Evolutionary conservation across 768 basidiomycete species (phyloP), one percentile per base, ranked within the genome.

Genomic region (Xerocomellus amylosporus): DNA sequence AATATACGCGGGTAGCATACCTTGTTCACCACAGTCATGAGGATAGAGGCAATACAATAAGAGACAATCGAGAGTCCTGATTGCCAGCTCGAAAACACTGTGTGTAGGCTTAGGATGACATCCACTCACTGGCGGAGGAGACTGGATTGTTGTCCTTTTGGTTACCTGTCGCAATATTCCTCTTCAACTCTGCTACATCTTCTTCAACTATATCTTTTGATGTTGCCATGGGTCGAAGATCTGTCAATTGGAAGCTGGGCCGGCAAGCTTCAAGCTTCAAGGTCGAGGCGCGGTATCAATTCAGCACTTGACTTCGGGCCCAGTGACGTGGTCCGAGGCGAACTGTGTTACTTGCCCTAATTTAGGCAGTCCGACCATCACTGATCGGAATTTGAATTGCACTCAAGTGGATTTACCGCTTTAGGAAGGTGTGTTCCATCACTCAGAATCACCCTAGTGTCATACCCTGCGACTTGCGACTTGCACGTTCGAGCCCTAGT

Each of bases 21-120:
- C 80, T 98, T 98, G 77, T 98, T 98, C 58, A 96, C 84, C 42
- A 98, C 80, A 0, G 97, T 99, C 97, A 99, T 99, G 45, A 95
- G 73, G 60, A 98, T 96, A 1, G 91, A 93, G 2, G 95, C 92
- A 14, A 89, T 55, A 67, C 97, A 98, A 70, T 98, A 98, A 66
- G 88, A 89, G 54, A 87, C 58, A 58, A 98, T 88, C 33, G 97
- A 85, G 30, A 88, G 78, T 19, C 88, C 91, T 93, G 63, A 30
- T 48, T 12, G n/a, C 28, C 8, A 12, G n/a, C 9, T 56, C 34
- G 17, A 44, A 42, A 19, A 46, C 28, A n/a, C 5, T 33, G 44
- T 34, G 1, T 40, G 22, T 8, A 26, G 13, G 17, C 31, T 22
- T n/a, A 13, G 30, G 4, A 34, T 20, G 39, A 19, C 7, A 26